These are phyloP conservation scores for Podaxis sp. DNA, from an alignment of 768 basidiomycete species.

Conservation along the genomic window DNA sequence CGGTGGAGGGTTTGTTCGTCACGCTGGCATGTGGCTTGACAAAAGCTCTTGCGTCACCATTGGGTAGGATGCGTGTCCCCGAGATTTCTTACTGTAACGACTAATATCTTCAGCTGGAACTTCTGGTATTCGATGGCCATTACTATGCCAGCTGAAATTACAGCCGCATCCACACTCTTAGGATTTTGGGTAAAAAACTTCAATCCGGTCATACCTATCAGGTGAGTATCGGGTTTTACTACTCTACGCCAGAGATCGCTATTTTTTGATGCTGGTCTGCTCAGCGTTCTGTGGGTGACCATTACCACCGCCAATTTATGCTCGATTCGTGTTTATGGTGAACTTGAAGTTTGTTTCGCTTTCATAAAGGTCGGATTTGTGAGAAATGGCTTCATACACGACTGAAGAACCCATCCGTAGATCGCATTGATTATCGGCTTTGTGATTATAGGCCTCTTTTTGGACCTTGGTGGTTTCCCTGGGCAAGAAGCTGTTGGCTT, in stretches of 20 bases:
- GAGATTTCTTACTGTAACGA: not conserved
- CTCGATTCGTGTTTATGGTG: slow-evolving; percentile 48
- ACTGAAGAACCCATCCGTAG: slow-evolving; percentile 31
- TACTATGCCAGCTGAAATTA: slow-evolving; percentile 50
- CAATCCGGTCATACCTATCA: slow-evolving; percentile 26
- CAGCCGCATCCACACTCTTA: slow-evolving; percentile 51
- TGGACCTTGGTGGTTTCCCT: slow-evolving; percentile 42
- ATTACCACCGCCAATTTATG: slow-evolving; percentile 37
- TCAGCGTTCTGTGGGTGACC: slow-evolving; percentile 31
- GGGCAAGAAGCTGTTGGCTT: slow-evolving; percentile 43
- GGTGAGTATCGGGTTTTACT: slow-evolving; percentile 14
- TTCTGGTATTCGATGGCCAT: slow-evolving; percentile 44
- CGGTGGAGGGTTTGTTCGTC: slow-evolving; percentile 53
- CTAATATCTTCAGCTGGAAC: slow-evolving; percentile 29
- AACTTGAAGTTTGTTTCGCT: slow-evolving; percentile 58
- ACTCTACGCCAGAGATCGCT: not conserved
- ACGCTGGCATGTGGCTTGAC: slow-evolving; percentile 55
- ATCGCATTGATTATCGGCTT: slow-evolving; percentile 41
- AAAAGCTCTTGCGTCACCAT: slow-evolving; percentile 28
- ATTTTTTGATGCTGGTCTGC: not conserved
- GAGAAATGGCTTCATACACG: not conserved
- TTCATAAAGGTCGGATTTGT: slow-evolving; percentile 23
- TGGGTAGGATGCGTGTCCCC: slow-evolving; percentile 21
- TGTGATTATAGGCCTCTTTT: slow-evolving; percentile 36
- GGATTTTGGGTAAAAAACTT: slow-evolving; percentile 31